Base-by-base conservation (phyloP, 1,284 basidiomycete species). In the Cutaneotrichosporon cutaneum region DNA sequence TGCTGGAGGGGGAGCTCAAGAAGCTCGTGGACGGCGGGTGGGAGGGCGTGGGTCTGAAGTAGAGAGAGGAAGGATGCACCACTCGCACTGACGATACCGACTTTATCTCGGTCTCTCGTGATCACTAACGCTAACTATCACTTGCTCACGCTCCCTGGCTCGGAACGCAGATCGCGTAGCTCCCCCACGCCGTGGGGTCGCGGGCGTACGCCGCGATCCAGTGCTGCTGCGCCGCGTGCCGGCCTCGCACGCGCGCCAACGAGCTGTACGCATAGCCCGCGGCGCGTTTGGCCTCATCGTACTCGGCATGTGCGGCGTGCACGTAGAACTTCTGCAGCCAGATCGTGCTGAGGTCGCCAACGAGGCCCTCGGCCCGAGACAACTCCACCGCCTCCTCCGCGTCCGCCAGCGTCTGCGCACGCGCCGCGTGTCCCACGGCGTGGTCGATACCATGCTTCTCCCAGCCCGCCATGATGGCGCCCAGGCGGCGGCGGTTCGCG, bases 1-100 rank as follows among this genome's bases (percentile, higher is more conserved):
- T 95, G 59, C 80, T 96, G 47, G 87, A 90, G 21, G 55, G 61
- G 21, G 78, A 80, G 63, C 59, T 80, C 53, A 66, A 64, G 42
- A 64, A 59, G 58, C 56, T 77, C 13, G 58, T 74, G 42, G 72
- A 65, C 6, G 67, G 66, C 35, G 69, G 50, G 0, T 77, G 77
- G 77, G 62, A 70, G 27, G 75, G 77, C 0, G 63, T 67, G 2
- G 72, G 69, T 3, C 61, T 77, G 36, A 61, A 69, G 62, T 73
- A 66, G 61, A 32, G 26, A 13, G 21, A 54, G 22, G 45, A 47
- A 26, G 22, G 26, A 36, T 36, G 35, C 35, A 36, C 26, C 22
- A 48, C 14, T 45, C n/a, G 45, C 11, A 48, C 35, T 36, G 16
- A 36, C 35, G 35, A 36, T 36, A 36, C 35, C n/a, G n/a, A n/a